Evolutionary conservation across 306 rosid species (phyloP), one percentile per base, ranked within the genome.

Genomic region (Ochetophila trinervis): DNA sequence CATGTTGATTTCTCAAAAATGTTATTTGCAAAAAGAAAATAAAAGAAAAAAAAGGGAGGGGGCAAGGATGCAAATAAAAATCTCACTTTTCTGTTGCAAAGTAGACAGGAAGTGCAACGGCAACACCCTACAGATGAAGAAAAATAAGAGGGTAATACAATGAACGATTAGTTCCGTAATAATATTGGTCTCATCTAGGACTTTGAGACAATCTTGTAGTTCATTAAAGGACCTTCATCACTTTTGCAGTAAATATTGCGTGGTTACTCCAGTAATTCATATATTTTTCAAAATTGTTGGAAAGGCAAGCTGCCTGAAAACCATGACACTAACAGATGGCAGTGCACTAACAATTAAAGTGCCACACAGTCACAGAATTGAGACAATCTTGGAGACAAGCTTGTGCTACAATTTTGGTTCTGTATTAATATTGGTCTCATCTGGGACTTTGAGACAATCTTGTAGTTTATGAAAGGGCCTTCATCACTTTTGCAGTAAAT

Each of bases 61-160:
- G 21, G n/a, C n/a, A 22, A 66, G 12, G 20, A 60, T 9, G 52
- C 47, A 48, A 44, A 47, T 53, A 57, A 71, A 67, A 67, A 57
- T 76, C 82, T 83, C 66, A 93, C 99, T 95, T 88, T 79, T 93
- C 85, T 22, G 97, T 90, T 16, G 96, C 99, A 73, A 90, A 90
- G 76, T 93, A 93, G 75, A 93, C 82, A 74, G 97, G 99, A 78
- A 93, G 99, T 3, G 99, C 97, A 72, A 88, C 99, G 52, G 96
- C 97, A 73, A 90, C 88, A 50, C 99, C 97, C 99, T 86, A 71
- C 34, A 23, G 7, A 49, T 40, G 36, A 32, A 59, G 24, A 65
- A 27, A 57, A 14, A 18, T 18, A 7, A 56, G 7, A 58, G 8
- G 45, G 12, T 11, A 8, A 40, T 40, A 10, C 12, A 32, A 14